Base-by-base conservation (phyloP, 1,284 basidiomycete species). In the Moesziomyces globuligerus region DNA sequence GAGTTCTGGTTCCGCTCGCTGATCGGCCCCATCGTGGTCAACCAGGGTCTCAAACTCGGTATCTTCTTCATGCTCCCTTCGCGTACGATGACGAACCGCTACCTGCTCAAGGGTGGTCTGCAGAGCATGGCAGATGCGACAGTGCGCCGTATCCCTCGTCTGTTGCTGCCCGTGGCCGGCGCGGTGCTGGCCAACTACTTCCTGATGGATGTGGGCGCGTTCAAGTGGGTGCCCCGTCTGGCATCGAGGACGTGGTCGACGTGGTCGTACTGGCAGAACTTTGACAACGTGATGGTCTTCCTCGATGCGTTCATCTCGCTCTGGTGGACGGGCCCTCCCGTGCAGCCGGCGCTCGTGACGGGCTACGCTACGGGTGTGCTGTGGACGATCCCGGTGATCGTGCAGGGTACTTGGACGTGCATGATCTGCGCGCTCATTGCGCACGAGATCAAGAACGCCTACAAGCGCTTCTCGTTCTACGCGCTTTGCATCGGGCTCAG, bases 381-480 rank as follows among this genome's bases (percentile, higher is more conserved):
- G 9, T 79, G 77, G 77, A 78, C 77, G 23, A 75, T 78, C 26
- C 77, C 77, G 13, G 61, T 79, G 18, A 78, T 79, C 20, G 74
- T 79, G 21, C 72, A 75, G 48, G 62, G 67, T 36, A 72, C 65
- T 8, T 79, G 77, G 77, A 76, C 74, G 2, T 64, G 58, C 8
- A 39, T 74, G 54, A 68, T 68, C 47, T 74, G 70, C 44, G 77
- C 73, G 8, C 62, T 79, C 3, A 48, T 79, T n/a, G 75, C 72
- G 4, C 71, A 69, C 58, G 69, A 76, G 60, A 74, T 79, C 64
- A 70, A 62, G 56, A 77, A 75, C 53, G 49, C 60, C 10, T 66
- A 57, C 53, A 79, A 79, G 67, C 68, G 77, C 17, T 78, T 62
- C 59, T 50, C 48, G 6, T 79, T 78, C 56, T 79, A 79, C 61